Evolutionary conservation across 2,329 filamentous ascomycete species (phyloP).

Genomic region (Trichoderma endophyticum): DNA sequence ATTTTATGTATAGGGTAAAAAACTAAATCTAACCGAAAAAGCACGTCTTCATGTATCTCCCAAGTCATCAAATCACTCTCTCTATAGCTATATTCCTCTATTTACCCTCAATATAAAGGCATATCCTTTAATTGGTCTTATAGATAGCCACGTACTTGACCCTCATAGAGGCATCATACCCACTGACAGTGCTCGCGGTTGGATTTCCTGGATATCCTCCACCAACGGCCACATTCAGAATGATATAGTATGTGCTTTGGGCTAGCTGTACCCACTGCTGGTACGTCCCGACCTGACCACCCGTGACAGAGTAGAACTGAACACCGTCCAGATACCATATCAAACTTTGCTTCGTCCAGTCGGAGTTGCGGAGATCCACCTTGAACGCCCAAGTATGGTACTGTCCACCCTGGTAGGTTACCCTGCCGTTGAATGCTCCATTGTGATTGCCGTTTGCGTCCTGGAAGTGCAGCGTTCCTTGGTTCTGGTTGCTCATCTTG

Average conservation of each 20-base stretch:
- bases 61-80: background rate
- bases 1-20: background rate
- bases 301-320: background rate
- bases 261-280: background rate
- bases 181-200: background rate
- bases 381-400: background rate
- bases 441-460: background rate
- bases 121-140: background rate
- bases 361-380: background rate
- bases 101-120: background rate
- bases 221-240: background rate
- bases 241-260: background rate
- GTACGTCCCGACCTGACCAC: background rate
- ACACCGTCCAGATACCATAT: background rate
- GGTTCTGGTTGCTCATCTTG: background rate
- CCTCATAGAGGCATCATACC: background rate
- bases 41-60: background rate
- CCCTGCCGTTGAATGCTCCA: background rate
- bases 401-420: background rate
- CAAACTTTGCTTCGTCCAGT: background rate
- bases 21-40: background rate
- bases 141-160: background rate
- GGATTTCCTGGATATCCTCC: background rate
- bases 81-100: background rate
- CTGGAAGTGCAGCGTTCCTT: background rate